Evolutionary conservation across 2,329 filamentous ascomycete species (phyloP).

Genomic region (Chaetomium globosum): DNA sequence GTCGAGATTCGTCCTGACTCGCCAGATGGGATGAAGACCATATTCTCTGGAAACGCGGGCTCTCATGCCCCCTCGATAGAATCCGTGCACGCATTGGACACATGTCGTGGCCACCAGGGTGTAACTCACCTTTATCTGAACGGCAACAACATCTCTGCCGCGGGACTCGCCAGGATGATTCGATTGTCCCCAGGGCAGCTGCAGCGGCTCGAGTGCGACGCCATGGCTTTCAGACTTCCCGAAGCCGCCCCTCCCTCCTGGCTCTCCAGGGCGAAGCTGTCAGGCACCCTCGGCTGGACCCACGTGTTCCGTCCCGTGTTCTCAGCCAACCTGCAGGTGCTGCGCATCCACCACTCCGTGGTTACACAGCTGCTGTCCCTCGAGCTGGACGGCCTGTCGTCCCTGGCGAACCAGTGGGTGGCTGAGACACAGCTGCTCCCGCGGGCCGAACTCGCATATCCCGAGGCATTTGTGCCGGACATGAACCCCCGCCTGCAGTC

Average conservation of each 20-base stretch:
- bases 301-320: conserved; percentile 57
- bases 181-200: conserved; percentile 50
- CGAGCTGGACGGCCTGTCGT: conserved; percentile 44
- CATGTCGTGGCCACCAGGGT: conserved; percentile 40
- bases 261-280: conserved; percentile 42
- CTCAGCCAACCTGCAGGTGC: conserved; percentile 55
- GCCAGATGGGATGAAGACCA: conserved; percentile 40
- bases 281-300: conserved; percentile 50
- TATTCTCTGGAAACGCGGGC: conserved; percentile 37
- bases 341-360: conserved; percentile 63
- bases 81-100: conserved; percentile 31
- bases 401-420: conserved; percentile 45
- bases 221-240: conserved; percentile 40
- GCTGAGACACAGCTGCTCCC: conserved; percentile 51
- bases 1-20: conserved; percentile 41
- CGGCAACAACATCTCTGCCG: conserved; percentile 51
- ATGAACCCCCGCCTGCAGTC: conserved; percentile 59
- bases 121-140: conserved; percentile 61
- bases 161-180: conserved; percentile 50
- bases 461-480: conserved; percentile 54
- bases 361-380: conserved; percentile 58
- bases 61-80: conserved; percentile 25
- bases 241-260: conserved; percentile 34
- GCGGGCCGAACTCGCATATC: conserved; percentile 51
- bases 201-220: conserved; percentile 57